Evolutionary conservation across 1,284 basidiomycete species (phyloP).

Genomic region (Ceratobasidium sp.): DNA sequence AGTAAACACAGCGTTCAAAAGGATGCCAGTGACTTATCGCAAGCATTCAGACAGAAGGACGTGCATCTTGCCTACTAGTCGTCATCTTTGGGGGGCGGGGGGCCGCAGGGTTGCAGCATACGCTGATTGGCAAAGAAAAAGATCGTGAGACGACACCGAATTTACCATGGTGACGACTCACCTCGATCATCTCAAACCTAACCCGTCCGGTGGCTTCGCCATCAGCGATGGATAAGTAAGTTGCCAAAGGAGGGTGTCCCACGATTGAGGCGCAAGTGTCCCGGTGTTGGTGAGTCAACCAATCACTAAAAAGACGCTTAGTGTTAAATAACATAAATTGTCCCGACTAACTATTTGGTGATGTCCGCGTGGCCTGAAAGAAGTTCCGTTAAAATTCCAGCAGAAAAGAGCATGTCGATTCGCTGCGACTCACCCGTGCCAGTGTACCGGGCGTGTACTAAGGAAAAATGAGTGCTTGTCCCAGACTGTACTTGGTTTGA

Average conservation of each 20-base stretch:
- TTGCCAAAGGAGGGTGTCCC: conserved; percentile 84
- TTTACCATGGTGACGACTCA: conserved; percentile 54
- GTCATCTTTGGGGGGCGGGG: conserved; percentile 91
- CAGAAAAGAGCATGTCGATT: conserved; percentile 43
- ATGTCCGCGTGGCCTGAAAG: conserved; percentile 86
- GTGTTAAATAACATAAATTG: conserved; percentile 41
- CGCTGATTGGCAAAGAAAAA: conserved; percentile 59
- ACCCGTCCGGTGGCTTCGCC: conserved; percentile 87
- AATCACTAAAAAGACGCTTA: conserved; percentile 70
- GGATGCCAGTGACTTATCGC: not conserved
- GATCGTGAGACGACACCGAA: conserved; percentile 20
- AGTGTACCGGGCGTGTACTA: conserved; percentile 95
- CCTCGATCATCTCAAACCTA: conserved; percentile 97
- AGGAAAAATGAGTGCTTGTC: conserved; percentile 40
- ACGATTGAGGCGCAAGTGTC: conserved; percentile 92
- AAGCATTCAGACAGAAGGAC: not conserved
- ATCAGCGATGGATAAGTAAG: conserved; percentile 91
- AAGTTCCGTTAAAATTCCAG: conserved; percentile 22
- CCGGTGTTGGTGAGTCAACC: conserved; percentile 96
- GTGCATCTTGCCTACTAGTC: conserved; percentile 55
- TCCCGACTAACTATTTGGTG: conserved; percentile 82
- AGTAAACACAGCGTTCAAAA: not conserved
- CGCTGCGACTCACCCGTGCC: conserved; percentile 73
- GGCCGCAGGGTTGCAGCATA: conserved; percentile 98
- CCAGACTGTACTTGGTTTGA: conserved; percentile 41